phyloP scores from a whole-genome alignment of 1,139 yeast genomes.

The Candida anutae region DNA sequence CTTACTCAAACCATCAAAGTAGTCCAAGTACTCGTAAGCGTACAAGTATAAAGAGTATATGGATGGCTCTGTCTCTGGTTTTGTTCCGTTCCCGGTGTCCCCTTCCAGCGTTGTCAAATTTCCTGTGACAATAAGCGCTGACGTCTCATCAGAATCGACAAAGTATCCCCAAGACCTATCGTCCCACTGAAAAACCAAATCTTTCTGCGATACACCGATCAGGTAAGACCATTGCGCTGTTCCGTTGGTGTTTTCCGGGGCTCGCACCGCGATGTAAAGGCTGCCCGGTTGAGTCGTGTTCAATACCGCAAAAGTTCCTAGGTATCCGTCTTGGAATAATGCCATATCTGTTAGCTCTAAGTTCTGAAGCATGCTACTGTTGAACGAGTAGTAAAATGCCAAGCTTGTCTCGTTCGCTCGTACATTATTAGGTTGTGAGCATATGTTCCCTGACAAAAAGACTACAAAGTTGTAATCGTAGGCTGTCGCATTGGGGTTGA shows the following conservation, averaged over 20 bases:
- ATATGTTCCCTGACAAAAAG: slow-evolving; percentile 54
- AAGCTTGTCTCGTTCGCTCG: slow-evolving; percentile 27
- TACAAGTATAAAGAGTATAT: slow-evolving; percentile 42
- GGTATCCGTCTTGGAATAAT: slow-evolving; percentile 41
- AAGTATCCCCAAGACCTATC: slow-evolving; percentile 48
- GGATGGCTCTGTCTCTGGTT: slow-evolving; percentile 9
- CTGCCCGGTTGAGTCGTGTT: slow-evolving; percentile 11
- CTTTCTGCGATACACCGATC: slow-evolving; percentile 61
- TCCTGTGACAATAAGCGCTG: slow-evolving; percentile 66
- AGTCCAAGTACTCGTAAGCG: slow-evolving; percentile 28
- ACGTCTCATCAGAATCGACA: slow-evolving; percentile 66
- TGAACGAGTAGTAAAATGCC: slow-evolving; percentile 44
- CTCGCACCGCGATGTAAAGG: slow-evolving; percentile 42
- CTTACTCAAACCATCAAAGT: slow-evolving; percentile 37
- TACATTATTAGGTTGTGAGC: slow-evolving; percentile 37
- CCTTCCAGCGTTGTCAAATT: slow-evolving; percentile 33
- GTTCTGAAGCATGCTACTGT: slow-evolving; percentile 30
- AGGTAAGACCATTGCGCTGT: slow-evolving; percentile 50
- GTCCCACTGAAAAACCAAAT: slow-evolving; percentile 67
- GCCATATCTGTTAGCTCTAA: slow-evolving; percentile 23
- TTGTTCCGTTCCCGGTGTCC: slow-evolving; percentile 14
- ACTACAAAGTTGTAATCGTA: slow-evolving; percentile 46
- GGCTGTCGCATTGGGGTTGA: slow-evolving; percentile 40
- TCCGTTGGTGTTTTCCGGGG: slow-evolving; percentile 33
- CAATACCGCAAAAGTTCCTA: slow-evolving; percentile 45